A percentile compares a stretch with the other conserved stretches of the same genome.
Conservation (phyloP, 441 rosid species). For the Pelargonium citronellum region DNA sequence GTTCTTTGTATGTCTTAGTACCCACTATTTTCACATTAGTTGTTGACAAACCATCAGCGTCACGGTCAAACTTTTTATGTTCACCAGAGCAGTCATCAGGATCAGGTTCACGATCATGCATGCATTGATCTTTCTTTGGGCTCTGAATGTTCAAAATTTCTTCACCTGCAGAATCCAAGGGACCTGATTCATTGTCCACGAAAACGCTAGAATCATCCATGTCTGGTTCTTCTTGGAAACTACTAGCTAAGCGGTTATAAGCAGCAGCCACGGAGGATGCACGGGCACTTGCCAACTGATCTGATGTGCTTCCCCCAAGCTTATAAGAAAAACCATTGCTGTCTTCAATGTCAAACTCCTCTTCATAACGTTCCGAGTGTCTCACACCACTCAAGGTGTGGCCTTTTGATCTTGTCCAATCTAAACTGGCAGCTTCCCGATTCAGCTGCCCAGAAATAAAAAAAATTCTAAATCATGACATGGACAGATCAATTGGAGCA, state of each 20-base stretch:
- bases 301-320: conserved; percentile 64
- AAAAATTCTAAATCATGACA: conserved; percentile 10
- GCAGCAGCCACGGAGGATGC: conserved; percentile 86
- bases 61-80: conserved; percentile 42
- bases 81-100: conserved; percentile 33
- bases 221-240: conserved; percentile 52
- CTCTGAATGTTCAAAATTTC: conserved; percentile 15
- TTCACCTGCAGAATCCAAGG: conserved; percentile 12
- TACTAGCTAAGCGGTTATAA: conserved; percentile 46
- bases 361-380: conserved; percentile 32
- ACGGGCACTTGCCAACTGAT: conserved; percentile 55
- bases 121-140: conserved; percentile 17
- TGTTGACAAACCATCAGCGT: conserved; percentile 38
- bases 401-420: conserved; percentile 85
- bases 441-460: conserved; percentile 59
- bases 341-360: conserved; percentile 34
- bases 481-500: conserved; percentile 12
- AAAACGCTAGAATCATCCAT: conserved; percentile 44
- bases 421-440: conserved; percentile 73
- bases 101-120: conserved; percentile 31
- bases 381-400: conserved; percentile 49
- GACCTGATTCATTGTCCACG: conserved; percentile 19
- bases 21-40: conserved; percentile 8
- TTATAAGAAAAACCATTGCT: conserved; percentile 33
- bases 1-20: conserved; percentile 22